Base-by-base conservation (phyloP, 306 rosid genomes). In the Prunus kanzakura region DNA sequence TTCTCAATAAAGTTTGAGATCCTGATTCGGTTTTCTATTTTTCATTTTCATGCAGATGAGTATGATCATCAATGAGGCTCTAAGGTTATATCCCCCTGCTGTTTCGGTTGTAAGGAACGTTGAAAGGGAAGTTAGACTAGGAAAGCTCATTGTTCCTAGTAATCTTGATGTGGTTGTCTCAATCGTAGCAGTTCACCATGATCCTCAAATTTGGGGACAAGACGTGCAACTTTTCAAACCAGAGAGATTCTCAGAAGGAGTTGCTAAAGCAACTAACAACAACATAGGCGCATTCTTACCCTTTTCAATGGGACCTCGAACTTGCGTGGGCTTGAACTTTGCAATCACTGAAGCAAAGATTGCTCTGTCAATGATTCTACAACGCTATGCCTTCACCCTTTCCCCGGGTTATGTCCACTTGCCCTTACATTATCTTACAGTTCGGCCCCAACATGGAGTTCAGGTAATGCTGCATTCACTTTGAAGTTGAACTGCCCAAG, bases 221-320 rank as follows among this genome's bases (percentile, higher is more conserved):
- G 82, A 82, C 51, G 85, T 22, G 51, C 70, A 82, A 32, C 58
- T 65, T 72, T 82, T 82, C 67, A 82, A 67, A 61, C 85, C 82
- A 51, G 73, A 78, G 76, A 57, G 82, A 56, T 77, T 82, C 57
- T 64, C 82, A 1, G 72, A 73, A 49, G 82, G 85, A 38, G 23
- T 82, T 38, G 76, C 69, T 14, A 77, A 73, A 30, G 85, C 79
- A 4, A 82, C 82, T 19, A 60, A 72, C 30, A 82, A 82, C 58
- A 77, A 73, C 41, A 11, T 52, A 14, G 79, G 76, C 6, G 79
- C 73, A 16, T 82, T 72, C 43, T 2, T 82, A 10, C 85, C 85
- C 35, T 77, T 82, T 20, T 79, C 72, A 25, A 8, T 72, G 12
- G 85, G 85, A 68, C 85, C 79, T 27, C 75, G 85, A 32, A 77